Evolutionary conservation across 1,139 yeast species (phyloP).

Genomic region (Yarrowia galli): DNA sequence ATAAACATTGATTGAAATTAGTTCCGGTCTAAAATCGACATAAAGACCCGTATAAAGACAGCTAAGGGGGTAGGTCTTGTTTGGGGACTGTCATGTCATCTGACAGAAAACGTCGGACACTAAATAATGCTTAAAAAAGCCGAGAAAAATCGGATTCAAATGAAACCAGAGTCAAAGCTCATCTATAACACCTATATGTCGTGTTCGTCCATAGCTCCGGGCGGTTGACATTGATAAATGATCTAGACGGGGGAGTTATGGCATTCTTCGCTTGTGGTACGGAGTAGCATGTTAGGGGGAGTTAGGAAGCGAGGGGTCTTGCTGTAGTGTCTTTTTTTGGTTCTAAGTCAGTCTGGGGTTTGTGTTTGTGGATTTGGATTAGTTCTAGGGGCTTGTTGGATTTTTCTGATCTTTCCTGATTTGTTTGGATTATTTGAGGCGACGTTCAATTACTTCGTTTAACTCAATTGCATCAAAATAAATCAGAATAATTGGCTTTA

Average conservation of each 20-base stretch:
- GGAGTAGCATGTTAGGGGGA: not conserved
- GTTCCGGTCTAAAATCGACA: not conserved
- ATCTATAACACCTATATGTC: slow-evolving; percentile 1
- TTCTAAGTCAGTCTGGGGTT: slow-evolving; percentile 11
- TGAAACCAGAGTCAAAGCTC: not conserved
- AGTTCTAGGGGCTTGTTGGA: not conserved
- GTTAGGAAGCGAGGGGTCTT: slow-evolving; percentile 16
- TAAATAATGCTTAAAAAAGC: not conserved
- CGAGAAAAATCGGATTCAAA: not conserved
- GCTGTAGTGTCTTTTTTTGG: not conserved
- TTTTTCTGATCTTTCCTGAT: not conserved
- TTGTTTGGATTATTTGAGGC: no score
- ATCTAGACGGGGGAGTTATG: slow-evolving; percentile 27
- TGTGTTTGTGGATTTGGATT: not conserved
- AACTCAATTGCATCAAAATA: no score
- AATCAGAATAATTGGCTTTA: no score
- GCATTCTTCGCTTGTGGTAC: slow-evolving; percentile 20
- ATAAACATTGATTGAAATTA: not conserved
- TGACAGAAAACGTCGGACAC: slow-evolving; percentile 14
- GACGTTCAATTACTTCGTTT: no score
- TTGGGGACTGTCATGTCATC: not conserved
- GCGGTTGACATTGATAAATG: slow-evolving; percentile 10
- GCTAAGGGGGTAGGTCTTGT: not conserved
- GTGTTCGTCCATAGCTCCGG: slow-evolving; percentile 1
- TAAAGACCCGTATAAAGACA: not conserved